Evolutionary conservation across 2,329 filamentous ascomycete species (phyloP).

Genomic region (Lithohypha guttulata): DNA sequence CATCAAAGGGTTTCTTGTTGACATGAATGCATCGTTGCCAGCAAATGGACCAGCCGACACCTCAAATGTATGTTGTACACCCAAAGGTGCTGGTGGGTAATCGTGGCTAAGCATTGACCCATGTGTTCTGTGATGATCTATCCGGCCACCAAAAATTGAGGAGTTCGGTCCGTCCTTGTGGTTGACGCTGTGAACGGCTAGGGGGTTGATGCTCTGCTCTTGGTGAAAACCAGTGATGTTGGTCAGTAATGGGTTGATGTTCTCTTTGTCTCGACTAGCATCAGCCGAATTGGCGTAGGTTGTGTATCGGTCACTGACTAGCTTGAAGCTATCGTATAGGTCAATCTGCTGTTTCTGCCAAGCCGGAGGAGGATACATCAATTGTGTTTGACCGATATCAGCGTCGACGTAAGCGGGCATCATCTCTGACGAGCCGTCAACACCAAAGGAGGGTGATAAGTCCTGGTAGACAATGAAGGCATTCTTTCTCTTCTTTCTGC

Average conservation of each 20-base stretch:
- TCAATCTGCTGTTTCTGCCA: constrained; percentile 4
- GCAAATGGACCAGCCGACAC: too few relatives aligned
- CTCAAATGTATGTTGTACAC: too few relatives aligned
- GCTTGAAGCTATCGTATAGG: constrained; percentile 3
- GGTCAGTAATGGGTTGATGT: constrained; percentile 6
- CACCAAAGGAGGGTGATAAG: constrained; percentile 15
- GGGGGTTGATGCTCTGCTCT: constrained; percentile 7
- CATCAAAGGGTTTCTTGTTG: constrained; percentile 1
- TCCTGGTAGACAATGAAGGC: constrained; percentile 32
- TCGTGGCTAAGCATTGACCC: too few relatives aligned
- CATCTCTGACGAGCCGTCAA: constrained; percentile 7
- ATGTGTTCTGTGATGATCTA: too few relatives aligned
- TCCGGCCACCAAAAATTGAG: not conserved
- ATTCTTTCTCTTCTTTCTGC: constrained; percentile 23
- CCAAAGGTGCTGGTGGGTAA: too few relatives aligned
- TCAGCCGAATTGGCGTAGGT: constrained; percentile 12
- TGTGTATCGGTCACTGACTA: constrained; percentile 10
- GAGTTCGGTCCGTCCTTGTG: not conserved
- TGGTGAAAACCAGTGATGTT: not conserved
- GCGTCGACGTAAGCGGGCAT: constrained; percentile 9
- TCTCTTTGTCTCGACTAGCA: constrained; percentile 14
- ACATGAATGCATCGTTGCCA: constrained; percentile 4
- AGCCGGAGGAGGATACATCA: constrained; percentile 9
- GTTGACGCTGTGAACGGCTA: not conserved
- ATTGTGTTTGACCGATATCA: constrained; percentile 7